Evolutionary conservation across 2,329 filamentous ascomycete species (phyloP), one percentile per base, ranked within the genome.

Genomic region (Sporothrix curviconia): DNA sequence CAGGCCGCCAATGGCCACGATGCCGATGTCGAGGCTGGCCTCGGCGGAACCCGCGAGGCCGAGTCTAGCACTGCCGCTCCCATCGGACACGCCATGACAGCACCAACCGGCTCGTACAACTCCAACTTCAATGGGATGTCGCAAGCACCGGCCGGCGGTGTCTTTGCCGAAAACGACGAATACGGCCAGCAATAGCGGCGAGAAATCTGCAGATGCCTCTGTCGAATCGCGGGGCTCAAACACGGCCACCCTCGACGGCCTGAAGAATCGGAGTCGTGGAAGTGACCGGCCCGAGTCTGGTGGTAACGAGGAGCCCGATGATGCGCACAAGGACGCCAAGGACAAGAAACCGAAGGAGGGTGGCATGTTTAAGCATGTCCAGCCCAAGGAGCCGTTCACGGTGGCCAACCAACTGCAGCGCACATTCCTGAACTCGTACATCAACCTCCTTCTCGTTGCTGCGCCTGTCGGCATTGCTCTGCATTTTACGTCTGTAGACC

Each of bases 351-450:
- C 40, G 56, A 72, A 71, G 55, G 66, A 72, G 46, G 67, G 72
- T 19, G 64, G 71, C 7, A 61, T 80, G 28, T 72, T 80, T 66
- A 75, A 74, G 37, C 68, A 76, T 32, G 66, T 80, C 17, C 60
- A 75, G n/a, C 76, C 78, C 11, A 79, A 78, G 63, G 71, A 74
- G 58, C 76, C 79, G 2, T 87, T 82, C 59, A 86, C 84, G 0
- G 66, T 81, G 8, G 72, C 72, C 59, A 85, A 85, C 65, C 88
- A 92, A 70, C 70, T 92, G 50, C 83, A 84, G 64, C 83, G 87
- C 17, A 91, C 90, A 0, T 65, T 95, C 3, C 81, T 95, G 63
- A 86, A 83, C 65, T 94, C 89, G 0, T 95, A 89, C 83, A 87
- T 96, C 74, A 96, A 96, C 67, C 67, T 95, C 24, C 74, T 96